phyloP scores from a whole-genome alignment of 371 early-diverging fungal species.

The Dichotomocladium elegans region DNA sequence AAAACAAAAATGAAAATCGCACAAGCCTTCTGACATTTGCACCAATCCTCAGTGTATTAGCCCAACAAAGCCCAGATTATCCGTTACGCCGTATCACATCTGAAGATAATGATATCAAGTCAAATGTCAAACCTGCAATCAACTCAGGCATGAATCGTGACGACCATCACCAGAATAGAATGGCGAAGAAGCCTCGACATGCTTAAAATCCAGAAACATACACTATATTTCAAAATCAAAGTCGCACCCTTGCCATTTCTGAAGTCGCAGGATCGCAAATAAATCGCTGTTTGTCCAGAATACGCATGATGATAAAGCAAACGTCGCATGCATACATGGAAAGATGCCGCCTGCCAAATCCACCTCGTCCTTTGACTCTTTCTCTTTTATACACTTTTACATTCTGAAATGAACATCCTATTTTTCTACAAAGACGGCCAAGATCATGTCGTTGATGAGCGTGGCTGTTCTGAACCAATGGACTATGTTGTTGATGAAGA shows the following conservation, averaged over 20 bases:
- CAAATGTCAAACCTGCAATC: constrained; percentile 23
- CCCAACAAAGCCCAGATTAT: constrained; percentile 59
- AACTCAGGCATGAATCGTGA: constrained; percentile 9
- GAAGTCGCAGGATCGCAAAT: too few species aligned
- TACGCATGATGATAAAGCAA: too few species aligned
- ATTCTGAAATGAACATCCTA: too few species aligned
- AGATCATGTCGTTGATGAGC: too few species aligned
- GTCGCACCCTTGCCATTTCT: too few species aligned
- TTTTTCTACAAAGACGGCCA: too few species aligned
- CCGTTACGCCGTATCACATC: constrained; percentile 61
- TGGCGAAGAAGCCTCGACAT: constrained; percentile 34
- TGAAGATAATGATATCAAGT: constrained; percentile 65
- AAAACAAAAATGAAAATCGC: not conserved
- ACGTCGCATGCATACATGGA: too few species aligned
- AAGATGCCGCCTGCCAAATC: not conserved
- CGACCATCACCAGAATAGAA: constrained; percentile 23
- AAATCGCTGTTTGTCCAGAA: too few species aligned
- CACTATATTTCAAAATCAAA: not conserved
- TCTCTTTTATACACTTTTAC: too few species aligned
- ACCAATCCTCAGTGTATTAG: constrained; percentile 43
- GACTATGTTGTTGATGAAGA: too few species aligned
- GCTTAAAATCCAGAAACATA: constrained; percentile 2
- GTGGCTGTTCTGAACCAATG: too few species aligned
- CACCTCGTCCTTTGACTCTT: not conserved
- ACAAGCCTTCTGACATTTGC: not conserved